Conservation (phyloP, 495 filamentous ascomycete genomes). For the Aspergillus leporis region DNA sequence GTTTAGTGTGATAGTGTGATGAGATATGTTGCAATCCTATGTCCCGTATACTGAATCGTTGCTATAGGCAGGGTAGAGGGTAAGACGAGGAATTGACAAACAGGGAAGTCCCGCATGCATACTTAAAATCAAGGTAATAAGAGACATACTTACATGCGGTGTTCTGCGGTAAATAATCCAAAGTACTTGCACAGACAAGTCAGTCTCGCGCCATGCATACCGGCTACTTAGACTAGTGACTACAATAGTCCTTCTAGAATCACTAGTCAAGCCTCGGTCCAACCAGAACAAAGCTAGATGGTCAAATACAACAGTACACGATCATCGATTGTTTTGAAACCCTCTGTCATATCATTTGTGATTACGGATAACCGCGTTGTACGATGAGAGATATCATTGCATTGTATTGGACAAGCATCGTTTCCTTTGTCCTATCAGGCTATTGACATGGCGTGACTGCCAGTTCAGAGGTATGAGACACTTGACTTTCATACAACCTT, state of each 20-base stretch:
- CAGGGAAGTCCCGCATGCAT: too few species aligned
- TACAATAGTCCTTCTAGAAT: slow-evolving; percentile 4
- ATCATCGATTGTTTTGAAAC: neutral
- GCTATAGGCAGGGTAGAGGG: too few species aligned
- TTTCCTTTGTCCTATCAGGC: neutral
- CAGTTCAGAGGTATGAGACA: neutral
- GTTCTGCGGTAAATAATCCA: neutral
- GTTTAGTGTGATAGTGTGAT: too few species aligned
- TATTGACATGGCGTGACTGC: neutral
- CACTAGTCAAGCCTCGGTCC: neutral
- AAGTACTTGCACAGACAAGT: neutral
- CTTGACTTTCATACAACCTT: neutral
- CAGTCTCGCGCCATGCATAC: neutral
- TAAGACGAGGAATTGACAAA: too few species aligned
- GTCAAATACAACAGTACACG: neutral
- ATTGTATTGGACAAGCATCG: neutral
- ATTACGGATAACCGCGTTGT: neutral
- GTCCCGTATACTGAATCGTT: too few species aligned
- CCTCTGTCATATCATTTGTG: neutral
- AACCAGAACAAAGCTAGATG: neutral
- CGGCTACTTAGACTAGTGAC: slow-evolving; percentile 1
- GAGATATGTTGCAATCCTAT: too few species aligned
- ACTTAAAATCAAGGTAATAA: too few species aligned
- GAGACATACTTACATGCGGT: neutral
- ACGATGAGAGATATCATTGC: neutral